Percentiles rank a stretch among this genome's conserved stretches.
Evolutionary conservation across 805 yeast species (phyloP).

Genomic region (Saccharomycopsis amapae): DNA sequence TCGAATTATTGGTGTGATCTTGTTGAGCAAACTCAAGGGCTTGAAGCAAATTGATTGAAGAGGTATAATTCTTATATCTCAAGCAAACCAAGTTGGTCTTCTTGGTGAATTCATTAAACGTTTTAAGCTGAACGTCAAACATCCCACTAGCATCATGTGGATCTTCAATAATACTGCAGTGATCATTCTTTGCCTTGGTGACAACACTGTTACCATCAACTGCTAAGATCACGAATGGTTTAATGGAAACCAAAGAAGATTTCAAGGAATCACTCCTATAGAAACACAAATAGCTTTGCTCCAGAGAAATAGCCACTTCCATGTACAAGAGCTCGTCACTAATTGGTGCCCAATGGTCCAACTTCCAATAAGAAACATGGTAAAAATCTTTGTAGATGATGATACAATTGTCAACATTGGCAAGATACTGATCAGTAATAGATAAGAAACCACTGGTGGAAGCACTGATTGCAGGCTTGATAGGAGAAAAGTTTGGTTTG

Average conservation of each 20-base stretch:
- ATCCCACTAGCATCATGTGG: slow-evolving; percentile 1
- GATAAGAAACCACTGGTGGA: background rate
- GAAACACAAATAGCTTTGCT: slow-evolving; percentile 9
- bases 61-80: slow-evolving; percentile 1
- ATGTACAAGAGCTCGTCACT: slow-evolving; percentile 5
- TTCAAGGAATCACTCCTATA: slow-evolving; percentile 9
- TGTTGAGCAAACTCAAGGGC: slow-evolving; percentile 9
- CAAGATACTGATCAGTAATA: slow-evolving; percentile 10
- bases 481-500: background rate
- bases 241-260: background rate
- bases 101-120: slow-evolving; percentile 9
- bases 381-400: slow-evolving; percentile 11
- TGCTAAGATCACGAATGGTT: slow-evolving; percentile 18
- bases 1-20: slow-evolving; percentile 14
- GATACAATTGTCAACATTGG: slow-evolving; percentile 8
- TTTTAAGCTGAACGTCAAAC: slow-evolving; percentile 17
- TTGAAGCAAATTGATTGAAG: slow-evolving; percentile 3
- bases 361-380: slow-evolving; percentile 15
- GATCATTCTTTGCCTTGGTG: slow-evolving; percentile 2
- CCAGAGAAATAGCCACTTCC: slow-evolving; percentile 11
- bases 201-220: slow-evolving; percentile 4
- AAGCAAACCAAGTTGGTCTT: slow-evolving; percentile 12
- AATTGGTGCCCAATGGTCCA: slow-evolving; percentile 13
- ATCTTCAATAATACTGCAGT: too few species aligned
- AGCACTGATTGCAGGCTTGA: background rate